Percentiles rank a stretch among this genome's conserved stretches.
Conservation (phyloP, 2,329 filamentous ascomycete genomes). For the Neofusicoccum sp. region DNA sequence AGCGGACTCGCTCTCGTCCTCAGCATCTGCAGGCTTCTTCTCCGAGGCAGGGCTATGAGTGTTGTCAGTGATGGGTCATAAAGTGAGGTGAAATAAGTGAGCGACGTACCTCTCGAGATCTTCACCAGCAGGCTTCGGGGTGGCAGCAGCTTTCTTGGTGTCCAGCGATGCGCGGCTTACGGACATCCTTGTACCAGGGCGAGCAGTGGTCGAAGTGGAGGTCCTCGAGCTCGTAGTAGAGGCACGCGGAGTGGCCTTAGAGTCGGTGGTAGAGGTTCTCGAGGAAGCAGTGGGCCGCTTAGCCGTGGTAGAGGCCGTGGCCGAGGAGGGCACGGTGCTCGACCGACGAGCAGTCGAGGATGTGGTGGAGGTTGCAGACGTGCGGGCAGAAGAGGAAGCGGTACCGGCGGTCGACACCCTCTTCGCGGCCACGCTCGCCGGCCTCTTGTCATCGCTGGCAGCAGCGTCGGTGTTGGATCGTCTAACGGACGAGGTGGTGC, state of each 20-base stretch:
- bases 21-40: background rate
- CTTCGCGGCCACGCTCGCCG: constrained; percentile 8
- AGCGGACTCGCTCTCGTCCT: constrained; percentile 10
- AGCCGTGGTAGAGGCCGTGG: background rate
- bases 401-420: constrained; percentile 16
- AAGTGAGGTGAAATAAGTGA: background rate
- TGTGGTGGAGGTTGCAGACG: constrained; percentile 6
- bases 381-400: constrained; percentile 8
- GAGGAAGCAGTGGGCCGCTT: constrained; percentile 5
- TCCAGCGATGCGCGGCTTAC: background rate
- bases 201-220: constrained; percentile 2
- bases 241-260: background rate
- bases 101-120: constrained; percentile 10
- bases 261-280: background rate
- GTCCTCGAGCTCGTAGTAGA: background rate
- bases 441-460: constrained; percentile 16
- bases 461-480: constrained; percentile 6
- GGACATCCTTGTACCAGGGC: constrained; percentile 17
- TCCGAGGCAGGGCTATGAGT: background rate
- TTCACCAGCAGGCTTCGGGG: background rate
- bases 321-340: background rate
- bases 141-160: constrained; percentile 6
- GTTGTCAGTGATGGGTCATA: background rate
- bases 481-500: background rate
- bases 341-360: background rate